These are phyloP conservation scores for Climacium dendroides DNA, from an alignment of 225 moss, liverwort and hornwort species.

Conservation along the genomic window DNA sequence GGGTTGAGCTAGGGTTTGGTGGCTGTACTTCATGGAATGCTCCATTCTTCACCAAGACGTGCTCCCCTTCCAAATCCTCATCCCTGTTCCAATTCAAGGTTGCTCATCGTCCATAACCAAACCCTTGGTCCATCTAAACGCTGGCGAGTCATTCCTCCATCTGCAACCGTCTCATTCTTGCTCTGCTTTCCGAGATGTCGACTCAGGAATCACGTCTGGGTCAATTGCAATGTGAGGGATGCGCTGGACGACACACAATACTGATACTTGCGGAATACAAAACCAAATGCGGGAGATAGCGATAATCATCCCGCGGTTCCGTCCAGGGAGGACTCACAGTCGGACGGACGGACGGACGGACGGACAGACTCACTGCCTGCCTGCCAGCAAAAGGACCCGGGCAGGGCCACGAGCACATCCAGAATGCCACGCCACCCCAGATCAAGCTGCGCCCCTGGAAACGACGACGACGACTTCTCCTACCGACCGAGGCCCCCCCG, in stretches of 20 bases:
- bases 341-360: neutral
- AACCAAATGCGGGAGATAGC: neutral
- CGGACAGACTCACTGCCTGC: neutral
- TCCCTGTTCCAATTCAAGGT: neutral
- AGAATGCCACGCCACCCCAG: neutral
- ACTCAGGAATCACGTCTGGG: neutral
- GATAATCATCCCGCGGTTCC: neutral
- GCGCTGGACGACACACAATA: neutral
- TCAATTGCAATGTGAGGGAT: neutral
- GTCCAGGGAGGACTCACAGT: neutral
- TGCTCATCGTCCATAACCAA: neutral
- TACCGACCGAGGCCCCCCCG: neutral
- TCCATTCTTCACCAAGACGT: neutral
- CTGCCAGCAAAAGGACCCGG: neutral
- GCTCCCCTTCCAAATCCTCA: neutral
- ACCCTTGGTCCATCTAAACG: neutral
- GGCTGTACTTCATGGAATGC: neutral
- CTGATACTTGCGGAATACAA: neutral
- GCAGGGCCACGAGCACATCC: neutral
- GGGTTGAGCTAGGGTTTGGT: conserved; percentile 13
- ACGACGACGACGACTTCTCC: neutral
- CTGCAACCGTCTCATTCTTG: conserved; percentile 1
- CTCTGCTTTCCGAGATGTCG: neutral
- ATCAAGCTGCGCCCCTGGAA: neutral
- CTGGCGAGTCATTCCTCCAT: neutral